Conservation (phyloP, 768 basidiomycete genomes). For the Pisolithus microcarpus region DNA sequence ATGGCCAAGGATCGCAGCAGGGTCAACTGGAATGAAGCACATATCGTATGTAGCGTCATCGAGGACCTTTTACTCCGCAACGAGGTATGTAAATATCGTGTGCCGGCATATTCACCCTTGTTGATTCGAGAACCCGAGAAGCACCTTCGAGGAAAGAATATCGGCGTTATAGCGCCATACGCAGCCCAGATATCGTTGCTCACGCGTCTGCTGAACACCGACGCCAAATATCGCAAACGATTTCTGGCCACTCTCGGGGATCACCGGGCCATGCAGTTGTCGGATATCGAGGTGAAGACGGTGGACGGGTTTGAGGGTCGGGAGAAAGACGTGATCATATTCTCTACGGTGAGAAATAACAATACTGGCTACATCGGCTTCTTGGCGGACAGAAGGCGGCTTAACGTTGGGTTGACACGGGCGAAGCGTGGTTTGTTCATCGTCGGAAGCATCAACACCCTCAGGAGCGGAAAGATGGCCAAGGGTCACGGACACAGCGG, state of each 20-base stretch:
- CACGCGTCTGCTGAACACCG: slow-evolving; percentile 54
- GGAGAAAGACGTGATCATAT: slow-evolving; percentile 88
- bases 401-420: slow-evolving; percentile 88
- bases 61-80: slow-evolving; percentile 77
- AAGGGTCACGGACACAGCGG: slow-evolving; percentile 15
- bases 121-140: slow-evolving; percentile 18
- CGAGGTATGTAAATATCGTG: slow-evolving; percentile 39
- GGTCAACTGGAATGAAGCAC: slow-evolving; percentile 71
- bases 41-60: slow-evolving; percentile 70
- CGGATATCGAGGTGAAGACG: slow-evolving; percentile 77
- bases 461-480: slow-evolving; percentile 40
- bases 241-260: slow-evolving; percentile 58
- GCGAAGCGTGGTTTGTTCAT: slow-evolving; percentile 83
- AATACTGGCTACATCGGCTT: slow-evolving; percentile 75
- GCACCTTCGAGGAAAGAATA: slow-evolving; percentile 64
- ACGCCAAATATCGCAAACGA: slow-evolving; percentile 43
- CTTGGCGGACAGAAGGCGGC: slow-evolving; percentile 72
- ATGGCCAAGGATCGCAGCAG: slow-evolving; percentile 60
- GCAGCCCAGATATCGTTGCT: slow-evolving; percentile 77
- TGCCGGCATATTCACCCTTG: neutral
- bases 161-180: slow-evolving; percentile 92
- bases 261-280: slow-evolving; percentile 57
- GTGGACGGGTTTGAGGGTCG: slow-evolving; percentile 94
- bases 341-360: slow-evolving; percentile 88
- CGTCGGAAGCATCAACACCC: slow-evolving; percentile 64